Conservation (phyloP, 2,329 filamentous ascomycete genomes). For the Apiospora pterosperma region DNA sequence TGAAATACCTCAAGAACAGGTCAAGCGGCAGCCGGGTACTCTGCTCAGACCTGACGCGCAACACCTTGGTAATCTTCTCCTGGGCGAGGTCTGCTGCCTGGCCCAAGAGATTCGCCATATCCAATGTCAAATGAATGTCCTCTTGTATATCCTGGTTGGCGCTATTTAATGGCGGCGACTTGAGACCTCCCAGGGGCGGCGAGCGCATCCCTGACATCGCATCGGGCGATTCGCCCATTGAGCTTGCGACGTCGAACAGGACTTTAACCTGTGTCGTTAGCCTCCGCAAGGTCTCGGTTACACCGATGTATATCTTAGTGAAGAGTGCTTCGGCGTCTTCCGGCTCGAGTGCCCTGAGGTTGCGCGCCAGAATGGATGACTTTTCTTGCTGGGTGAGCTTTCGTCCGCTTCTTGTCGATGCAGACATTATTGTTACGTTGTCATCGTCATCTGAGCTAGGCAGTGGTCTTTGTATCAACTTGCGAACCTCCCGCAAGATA, state of each 20-base stretch:
- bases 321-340: slow-evolving; percentile 84
- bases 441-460: slow-evolving; percentile 95
- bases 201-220: slow-evolving; percentile 39
- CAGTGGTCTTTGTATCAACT: slow-evolving; percentile 76
- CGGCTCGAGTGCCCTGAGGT: slow-evolving; percentile 77
- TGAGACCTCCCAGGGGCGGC: slow-evolving; percentile 33
- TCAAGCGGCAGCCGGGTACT: slow-evolving; percentile 63
- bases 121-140: slow-evolving; percentile 72
- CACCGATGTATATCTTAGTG: slow-evolving; percentile 76
- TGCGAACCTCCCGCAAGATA: slow-evolving; percentile 81
- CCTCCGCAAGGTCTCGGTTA: slow-evolving; percentile 82
- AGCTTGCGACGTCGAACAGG: slow-evolving; percentile 88
- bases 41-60: slow-evolving; percentile 75
- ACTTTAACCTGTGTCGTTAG: slow-evolving; percentile 91
- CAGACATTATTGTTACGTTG: slow-evolving; percentile 81
- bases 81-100: slow-evolving; percentile 80
- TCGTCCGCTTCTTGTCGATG: slow-evolving; percentile 70
- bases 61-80: slow-evolving; percentile 70
- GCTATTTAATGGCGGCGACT: slow-evolving; percentile 50
- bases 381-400: slow-evolving; percentile 81
- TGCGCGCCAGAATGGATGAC: slow-evolving; percentile 81
- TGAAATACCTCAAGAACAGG: slow-evolving; percentile 78
- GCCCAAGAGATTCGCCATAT: slow-evolving; percentile 73
- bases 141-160: slow-evolving; percentile 57
- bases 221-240: slow-evolving; percentile 46